Conservation (phyloP, 139 green algal genomes). For the Micractinium conductrix region DNA sequence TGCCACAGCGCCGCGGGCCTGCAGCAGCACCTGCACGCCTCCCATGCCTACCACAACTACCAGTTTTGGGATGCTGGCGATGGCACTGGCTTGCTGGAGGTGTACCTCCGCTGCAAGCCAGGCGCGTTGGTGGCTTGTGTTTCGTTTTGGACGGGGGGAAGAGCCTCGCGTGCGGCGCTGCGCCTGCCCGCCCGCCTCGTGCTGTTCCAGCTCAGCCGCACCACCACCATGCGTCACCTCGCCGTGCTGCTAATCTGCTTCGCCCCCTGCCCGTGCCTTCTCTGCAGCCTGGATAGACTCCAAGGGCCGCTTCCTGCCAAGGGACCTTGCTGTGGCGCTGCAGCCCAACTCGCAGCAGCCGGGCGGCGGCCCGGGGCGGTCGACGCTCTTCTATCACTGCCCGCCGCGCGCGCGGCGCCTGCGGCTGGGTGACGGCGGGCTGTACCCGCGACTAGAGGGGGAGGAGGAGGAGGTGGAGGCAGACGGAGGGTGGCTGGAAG, state of each 20-base stretch:
- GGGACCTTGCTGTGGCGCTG: too few relatives aligned
- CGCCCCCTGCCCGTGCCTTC: background rate
- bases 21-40: slow-evolving; percentile 38
- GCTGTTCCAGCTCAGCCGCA: too few relatives aligned
- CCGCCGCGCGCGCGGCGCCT: background rate
- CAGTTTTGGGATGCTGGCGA: slow-evolving; percentile 10
- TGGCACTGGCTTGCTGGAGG: background rate
- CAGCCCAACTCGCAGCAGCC: too few relatives aligned
- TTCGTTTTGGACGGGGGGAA: too few relatives aligned
- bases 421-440: background rate
- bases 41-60: slow-evolving; percentile 30
- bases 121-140: slow-evolving; percentile 16
- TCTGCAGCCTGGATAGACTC: slow-evolving; percentile 4
- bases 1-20: slow-evolving; percentile 27
- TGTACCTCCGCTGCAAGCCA: slow-evolving; percentile 39
- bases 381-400: slow-evolving; percentile 3
- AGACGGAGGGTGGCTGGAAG: background rate
- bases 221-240: too few relatives aligned
- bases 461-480: slow-evolving; percentile 1
- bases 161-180: background rate
- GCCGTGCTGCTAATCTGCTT: too few relatives aligned
- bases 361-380: too few relatives aligned
- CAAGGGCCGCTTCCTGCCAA: background rate
- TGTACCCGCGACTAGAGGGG: background rate
- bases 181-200: too few relatives aligned